Conservation (phyloP, 2,329 filamentous ascomycete species). For the Colletotrichum aenigma region DNA sequence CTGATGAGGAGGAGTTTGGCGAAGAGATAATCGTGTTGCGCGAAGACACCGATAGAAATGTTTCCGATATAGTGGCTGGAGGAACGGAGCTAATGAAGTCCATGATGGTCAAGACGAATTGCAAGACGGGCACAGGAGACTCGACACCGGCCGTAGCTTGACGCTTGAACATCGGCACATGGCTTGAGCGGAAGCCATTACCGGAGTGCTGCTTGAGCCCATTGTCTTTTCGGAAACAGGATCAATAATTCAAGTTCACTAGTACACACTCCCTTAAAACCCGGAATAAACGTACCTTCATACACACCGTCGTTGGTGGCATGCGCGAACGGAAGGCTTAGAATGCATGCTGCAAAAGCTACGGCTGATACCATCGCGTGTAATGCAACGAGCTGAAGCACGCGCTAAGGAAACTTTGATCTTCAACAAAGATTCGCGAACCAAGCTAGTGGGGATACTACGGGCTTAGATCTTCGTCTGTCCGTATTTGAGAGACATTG, state of each 20-base stretch:
- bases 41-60: not conserved
- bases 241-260: not conserved
- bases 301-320: not conserved
- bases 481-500: not conserved
- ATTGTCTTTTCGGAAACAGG: not conserved
- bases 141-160: not conserved
- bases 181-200: not conserved
- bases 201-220: not conserved
- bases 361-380: not conserved
- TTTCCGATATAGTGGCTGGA: not conserved
- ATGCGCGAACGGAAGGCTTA: not conserved
- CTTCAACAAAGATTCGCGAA: not conserved
- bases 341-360: not conserved
- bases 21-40: too few relatives aligned
- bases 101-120: not conserved
- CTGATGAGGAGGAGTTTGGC: too few relatives aligned
- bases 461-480: not conserved
- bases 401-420: not conserved
- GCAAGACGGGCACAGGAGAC: not conserved
- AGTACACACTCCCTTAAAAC: fast-evolving
- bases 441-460: not conserved
- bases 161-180: not conserved
- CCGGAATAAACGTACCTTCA: not conserved
- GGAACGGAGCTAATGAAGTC: not conserved
- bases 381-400: not conserved